These are phyloP conservation scores for Lagenidium giganteum DNA, from an alignment of 352 stramenopile species.

Conservation along the genomic window DNA sequence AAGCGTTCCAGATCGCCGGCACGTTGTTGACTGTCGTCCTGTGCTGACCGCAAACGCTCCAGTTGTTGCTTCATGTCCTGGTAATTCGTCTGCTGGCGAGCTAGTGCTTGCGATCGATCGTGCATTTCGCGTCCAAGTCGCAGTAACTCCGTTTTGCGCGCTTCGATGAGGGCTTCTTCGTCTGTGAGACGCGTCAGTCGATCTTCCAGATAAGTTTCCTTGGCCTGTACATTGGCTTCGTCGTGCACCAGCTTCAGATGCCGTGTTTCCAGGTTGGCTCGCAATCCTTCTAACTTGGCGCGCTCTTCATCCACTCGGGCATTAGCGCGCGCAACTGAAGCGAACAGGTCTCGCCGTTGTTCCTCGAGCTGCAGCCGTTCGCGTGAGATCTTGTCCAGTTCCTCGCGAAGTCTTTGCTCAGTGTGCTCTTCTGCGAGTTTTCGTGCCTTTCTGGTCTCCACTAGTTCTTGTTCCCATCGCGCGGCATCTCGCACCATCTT, in stretches of 20 bases:
- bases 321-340: constrained; percentile 39
- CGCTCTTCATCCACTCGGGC: constrained; percentile 66
- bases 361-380: constrained; percentile 71
- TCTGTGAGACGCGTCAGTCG: constrained; percentile 38
- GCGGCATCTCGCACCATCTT: constrained; percentile 33
- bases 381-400: constrained; percentile 56
- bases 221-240: constrained; percentile 43
- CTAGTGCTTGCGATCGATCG: constrained; percentile 44
- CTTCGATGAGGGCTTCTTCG: constrained; percentile 38
- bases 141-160: constrained; percentile 44
- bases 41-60: constrained; percentile 28
- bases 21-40: constrained; percentile 28
- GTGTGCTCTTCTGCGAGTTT: constrained; percentile 45
- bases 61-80: constrained; percentile 29
- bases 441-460: constrained; percentile 23
- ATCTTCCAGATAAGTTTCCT: constrained; percentile 39
- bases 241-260: constrained; percentile 58
- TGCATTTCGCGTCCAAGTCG: constrained; percentile 58
- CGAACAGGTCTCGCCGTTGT: constrained; percentile 61
- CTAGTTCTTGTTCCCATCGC: constrained; percentile 32
- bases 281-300: constrained; percentile 50
- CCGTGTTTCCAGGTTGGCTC: constrained; percentile 48
- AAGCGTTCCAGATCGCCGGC: constrained; percentile 27
- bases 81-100: constrained; percentile 31
- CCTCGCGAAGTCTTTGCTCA: constrained; percentile 55